Conservation (phyloP, 352 stramenopile species). For the Peronospora belbahrii region DNA sequence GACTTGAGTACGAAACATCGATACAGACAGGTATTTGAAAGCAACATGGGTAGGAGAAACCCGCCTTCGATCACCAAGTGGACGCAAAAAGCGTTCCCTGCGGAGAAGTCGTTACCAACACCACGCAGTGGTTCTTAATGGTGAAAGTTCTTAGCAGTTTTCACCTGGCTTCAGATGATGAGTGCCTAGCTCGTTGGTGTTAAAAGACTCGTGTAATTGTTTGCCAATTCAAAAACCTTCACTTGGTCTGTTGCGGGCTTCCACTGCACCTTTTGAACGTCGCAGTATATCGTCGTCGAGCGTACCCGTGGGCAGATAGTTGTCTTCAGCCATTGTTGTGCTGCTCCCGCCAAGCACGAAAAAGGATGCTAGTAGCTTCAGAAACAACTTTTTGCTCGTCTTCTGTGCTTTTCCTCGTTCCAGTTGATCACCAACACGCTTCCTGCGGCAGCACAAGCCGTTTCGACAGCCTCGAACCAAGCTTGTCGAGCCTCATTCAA, state of each 20-base stretch:
- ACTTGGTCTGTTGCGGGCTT: constrained; percentile 23
- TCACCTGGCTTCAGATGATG: constrained; percentile 13
- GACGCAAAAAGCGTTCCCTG: constrained; percentile 40
- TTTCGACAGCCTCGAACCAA: constrained; percentile 23
- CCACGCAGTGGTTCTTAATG: constrained; percentile 21
- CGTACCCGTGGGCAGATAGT: constrained; percentile 3
- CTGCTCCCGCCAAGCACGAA: constrained; percentile 5
- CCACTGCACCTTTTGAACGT: constrained; percentile 17
- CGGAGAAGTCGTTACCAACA: constrained; percentile 22
- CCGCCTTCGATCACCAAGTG: constrained; percentile 82
- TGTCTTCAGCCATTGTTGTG: constrained; percentile 11
- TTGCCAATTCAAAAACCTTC: constrained; percentile 16
- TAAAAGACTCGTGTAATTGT: constrained; percentile 8
- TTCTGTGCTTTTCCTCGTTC: constrained; percentile 7
- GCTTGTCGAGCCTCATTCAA: constrained; percentile 8
- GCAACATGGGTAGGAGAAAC: constrained; percentile 92
- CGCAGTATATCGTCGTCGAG: constrained; percentile 1
- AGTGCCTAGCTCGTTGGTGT: constrained; percentile 4
- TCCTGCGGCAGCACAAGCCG: constrained; percentile 2
- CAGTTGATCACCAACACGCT: constrained; percentile 1
- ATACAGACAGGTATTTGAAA: constrained; percentile 88
- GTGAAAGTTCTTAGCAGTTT: constrained; percentile 16
- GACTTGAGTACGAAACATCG: constrained; percentile 89
- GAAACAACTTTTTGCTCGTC: constrained; percentile 9
- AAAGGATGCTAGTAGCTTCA: constrained; percentile 7